Percentiles rank a stretch among this genome's conserved stretches.
Conservation (phyloP, 192 early-diverging fungal species). For the Coemansia sp. region DNA sequence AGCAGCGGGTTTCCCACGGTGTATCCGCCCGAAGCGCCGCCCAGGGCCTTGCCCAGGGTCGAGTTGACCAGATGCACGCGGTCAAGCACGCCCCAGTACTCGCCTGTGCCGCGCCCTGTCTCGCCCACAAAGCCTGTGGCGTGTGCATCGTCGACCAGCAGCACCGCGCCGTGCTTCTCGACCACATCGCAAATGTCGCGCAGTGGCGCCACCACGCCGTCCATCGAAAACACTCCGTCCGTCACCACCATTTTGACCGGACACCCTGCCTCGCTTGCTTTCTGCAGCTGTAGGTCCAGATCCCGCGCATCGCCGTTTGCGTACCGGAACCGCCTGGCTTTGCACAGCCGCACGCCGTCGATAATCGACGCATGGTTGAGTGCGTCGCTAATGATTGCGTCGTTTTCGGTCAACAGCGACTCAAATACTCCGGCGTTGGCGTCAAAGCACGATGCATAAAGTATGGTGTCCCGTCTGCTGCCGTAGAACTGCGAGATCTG, state of each 20-base stretch:
- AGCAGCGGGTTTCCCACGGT: conserved; percentile 49
- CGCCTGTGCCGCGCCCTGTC: conserved; percentile 65
- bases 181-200: conserved; percentile 66
- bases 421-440: conserved; percentile 72
- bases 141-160: conserved; percentile 74
- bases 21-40: conserved; percentile 59
- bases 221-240: conserved; percentile 70
- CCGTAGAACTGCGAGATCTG: conserved; percentile 62
- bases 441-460: conserved; percentile 71
- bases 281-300: conserved; percentile 59
- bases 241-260: conserved; percentile 67
- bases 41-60: conserved; percentile 60
- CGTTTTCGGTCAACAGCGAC: conserved; percentile 57
- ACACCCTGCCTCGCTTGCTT: conserved; percentile 51
- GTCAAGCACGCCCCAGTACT: conserved; percentile 61
- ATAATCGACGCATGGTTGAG: conserved; percentile 67
- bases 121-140: conserved; percentile 69
- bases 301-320: conserved; percentile 71
- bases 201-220: conserved; percentile 67
- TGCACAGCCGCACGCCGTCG: conserved; percentile 68
- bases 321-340: conserved; percentile 65
- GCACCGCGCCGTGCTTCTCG: conserved; percentile 66
- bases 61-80: conserved; percentile 62
- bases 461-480: conserved; percentile 57
- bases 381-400: conserved; percentile 60